phyloP scores from a whole-genome alignment of 495 filamentous ascomycete species.

The Podospora conica region DNA sequence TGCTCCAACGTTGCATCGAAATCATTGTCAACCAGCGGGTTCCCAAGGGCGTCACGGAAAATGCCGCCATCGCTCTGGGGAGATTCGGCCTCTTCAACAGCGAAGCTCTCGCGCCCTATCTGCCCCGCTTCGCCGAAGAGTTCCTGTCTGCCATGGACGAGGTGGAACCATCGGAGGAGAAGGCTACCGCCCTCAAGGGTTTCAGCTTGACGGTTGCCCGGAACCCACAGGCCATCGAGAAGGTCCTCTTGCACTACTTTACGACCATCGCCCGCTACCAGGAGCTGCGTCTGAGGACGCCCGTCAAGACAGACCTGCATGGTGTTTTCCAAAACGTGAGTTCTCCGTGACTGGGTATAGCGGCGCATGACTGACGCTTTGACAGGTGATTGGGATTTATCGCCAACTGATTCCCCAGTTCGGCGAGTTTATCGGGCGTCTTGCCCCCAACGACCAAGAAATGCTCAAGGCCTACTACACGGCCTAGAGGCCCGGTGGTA shows the following conservation, averaged over 20 bases:
- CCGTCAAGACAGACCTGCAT: constrained; percentile 41
- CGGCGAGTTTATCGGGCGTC: constrained; percentile 64
- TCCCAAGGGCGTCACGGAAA: constrained; percentile 87
- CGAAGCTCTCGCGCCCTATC: constrained; percentile 68
- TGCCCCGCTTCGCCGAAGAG: constrained; percentile 71
- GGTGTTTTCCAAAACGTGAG: constrained; percentile 43
- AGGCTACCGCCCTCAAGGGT: constrained; percentile 85
- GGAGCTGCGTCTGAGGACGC: constrained; percentile 45
- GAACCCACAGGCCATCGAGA: constrained; percentile 91
- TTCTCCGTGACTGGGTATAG: background rate
- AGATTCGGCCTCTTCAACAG: constrained; percentile 79
- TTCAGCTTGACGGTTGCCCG: constrained; percentile 77
- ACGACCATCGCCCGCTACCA: constrained; percentile 72
- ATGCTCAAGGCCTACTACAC: constrained; percentile 38
- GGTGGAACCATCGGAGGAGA: constrained; percentile 87
- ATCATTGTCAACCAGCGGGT: constrained; percentile 81
- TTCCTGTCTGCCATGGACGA: constrained; percentile 79
- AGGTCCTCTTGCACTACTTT: constrained; percentile 75
- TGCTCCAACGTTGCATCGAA: constrained; percentile 65
- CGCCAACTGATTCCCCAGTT: constrained; percentile 81
- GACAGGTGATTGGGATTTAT: constrained; percentile 73
- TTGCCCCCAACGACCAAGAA: constrained; percentile 57
- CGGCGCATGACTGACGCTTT: background rate
- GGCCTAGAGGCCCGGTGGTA: constrained; percentile 9
- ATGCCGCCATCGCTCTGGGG: constrained; percentile 89